Percentiles rank a stretch among this genome's conserved stretches.
These are phyloP conservation scores for Aleurites moluccanus DNA, from an alignment of 441 rosid genomes.

Conservation along the genomic window DNA sequence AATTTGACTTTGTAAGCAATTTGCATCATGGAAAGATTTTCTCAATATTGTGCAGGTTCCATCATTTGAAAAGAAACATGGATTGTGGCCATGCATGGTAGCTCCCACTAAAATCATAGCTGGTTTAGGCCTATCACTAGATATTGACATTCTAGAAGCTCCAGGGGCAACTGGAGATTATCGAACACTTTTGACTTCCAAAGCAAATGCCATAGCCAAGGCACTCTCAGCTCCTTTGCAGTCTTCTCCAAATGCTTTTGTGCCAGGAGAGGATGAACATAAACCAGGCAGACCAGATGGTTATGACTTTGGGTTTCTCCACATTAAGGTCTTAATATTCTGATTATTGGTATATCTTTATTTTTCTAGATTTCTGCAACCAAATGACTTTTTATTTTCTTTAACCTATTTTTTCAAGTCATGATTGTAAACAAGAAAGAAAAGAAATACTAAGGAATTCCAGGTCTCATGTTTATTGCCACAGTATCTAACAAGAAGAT, in stretches of 20 bases:
- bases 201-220: conserved; percentile 72
- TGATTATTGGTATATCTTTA: not conserved
- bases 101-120: conserved; percentile 98
- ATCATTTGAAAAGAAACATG: conserved; percentile 70
- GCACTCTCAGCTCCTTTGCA: conserved; percentile 76
- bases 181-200: conserved; percentile 82
- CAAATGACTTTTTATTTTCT: not conserved
- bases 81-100: conserved; percentile 94
- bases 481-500: not conserved
- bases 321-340: conserved; percentile 58
- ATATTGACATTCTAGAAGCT: conserved; percentile 87
- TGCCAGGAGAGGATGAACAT: conserved; percentile 77
- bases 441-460: too few relatives aligned
- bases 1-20: not conserved
- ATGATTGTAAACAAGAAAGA: too few relatives aligned
- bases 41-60: conserved; percentile 54
- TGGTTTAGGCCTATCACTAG: conserved; percentile 92
- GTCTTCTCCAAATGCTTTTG: conserved; percentile 64
- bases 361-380: conserved; percentile 10
- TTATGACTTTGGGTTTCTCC: conserved; percentile 91
- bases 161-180: conserved; percentile 92
- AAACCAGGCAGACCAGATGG: conserved; percentile 75
- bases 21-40: conserved; percentile 1
- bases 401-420: too few relatives aligned
- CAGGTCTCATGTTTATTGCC: too few relatives aligned